Evolutionary conservation across 305 asterid genomes (phyloP), one percentile per base, ranked within the genome.

Genomic region (Lippia alba): DNA sequence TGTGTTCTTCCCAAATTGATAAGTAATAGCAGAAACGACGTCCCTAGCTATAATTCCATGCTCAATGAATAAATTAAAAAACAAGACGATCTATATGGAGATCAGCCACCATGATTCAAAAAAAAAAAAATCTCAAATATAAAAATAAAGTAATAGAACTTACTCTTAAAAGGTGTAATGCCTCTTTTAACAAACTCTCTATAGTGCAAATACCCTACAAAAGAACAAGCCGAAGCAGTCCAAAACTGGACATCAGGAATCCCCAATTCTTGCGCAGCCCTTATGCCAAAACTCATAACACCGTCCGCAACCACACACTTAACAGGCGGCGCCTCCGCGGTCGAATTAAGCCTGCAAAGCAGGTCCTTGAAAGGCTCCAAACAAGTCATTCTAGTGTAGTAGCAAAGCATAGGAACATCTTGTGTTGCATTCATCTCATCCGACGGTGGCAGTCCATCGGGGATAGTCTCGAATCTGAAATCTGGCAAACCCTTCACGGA

Each of bases 381-480:
- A 67, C 91, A 88, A 8, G 65, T 79, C 4, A 40, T 78, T 44
- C 82, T 72, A 0, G 84, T 76, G 0, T 77, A 82, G 18, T 82
- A 53, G 7, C 84, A 74, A 10, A 82, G 54, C 73, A 40, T 11
- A 0, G 83, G 83, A 8, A 82, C 48, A 30, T 84, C 84, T 12
- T 86, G 91, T 0, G 89, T 85, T 0, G 84, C 82, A 20, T 86
- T 79, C 36, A 15, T 5, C 30, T 57, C 45, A 5, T 75, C 76
- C 2, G 79, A 67, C 0, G 63, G 55, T 1, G 88, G 86, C 73
- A 86, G 10, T 32, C 94, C 91, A 24, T 88, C 94, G 0, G 90
- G 87, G 49, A 84, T 88, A 0, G 91, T 82, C 51, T 82, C 90
- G 49, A 88, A 86, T 45, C 53, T 68, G 79, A 86, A 88, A 67